Evolutionary conservation across 2,329 filamentous ascomycete genomes (phyloP).

Genomic region (Chrysosporium queenslandicum): DNA sequence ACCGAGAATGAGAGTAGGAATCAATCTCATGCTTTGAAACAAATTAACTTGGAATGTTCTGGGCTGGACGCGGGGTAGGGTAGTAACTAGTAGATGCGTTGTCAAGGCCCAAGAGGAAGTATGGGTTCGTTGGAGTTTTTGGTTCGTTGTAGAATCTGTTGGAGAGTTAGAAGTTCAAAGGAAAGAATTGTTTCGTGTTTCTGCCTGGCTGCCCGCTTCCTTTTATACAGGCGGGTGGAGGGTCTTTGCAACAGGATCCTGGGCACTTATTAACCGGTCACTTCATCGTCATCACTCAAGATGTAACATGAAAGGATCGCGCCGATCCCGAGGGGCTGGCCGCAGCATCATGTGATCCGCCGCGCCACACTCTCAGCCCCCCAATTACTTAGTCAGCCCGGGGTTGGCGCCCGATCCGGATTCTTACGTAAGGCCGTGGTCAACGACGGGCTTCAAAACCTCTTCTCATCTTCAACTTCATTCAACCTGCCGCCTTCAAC

Average conservation of each 20-base stretch:
- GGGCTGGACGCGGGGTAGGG: background rate
- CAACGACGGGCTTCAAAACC: background rate
- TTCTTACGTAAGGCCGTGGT: background rate
- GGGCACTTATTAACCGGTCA: no score
- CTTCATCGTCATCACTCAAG: background rate
- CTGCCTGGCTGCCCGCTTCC: background rate
- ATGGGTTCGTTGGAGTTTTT: background rate
- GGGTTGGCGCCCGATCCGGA: background rate
- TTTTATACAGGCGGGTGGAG: slow-evolving; percentile 1
- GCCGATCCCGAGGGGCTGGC: no score
- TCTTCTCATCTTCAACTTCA: no score
- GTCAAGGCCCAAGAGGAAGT: background rate
- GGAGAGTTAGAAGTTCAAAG: background rate
- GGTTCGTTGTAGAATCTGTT: background rate
- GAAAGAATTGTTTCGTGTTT: background rate
- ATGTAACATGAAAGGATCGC: background rate
- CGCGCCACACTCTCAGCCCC: background rate
- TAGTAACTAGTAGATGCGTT: background rate
- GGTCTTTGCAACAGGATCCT: no score
- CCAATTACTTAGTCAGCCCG: no score
- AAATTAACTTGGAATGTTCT: background rate
- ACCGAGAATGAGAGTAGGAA: slow-evolving; percentile 47
- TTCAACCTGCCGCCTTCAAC: background rate
- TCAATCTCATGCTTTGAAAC: slow-evolving; percentile 51
- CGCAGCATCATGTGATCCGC: background rate